phyloP scores from a whole-genome alignment of 768 basidiomycete genomes.

The Russula olivacea region DNA sequence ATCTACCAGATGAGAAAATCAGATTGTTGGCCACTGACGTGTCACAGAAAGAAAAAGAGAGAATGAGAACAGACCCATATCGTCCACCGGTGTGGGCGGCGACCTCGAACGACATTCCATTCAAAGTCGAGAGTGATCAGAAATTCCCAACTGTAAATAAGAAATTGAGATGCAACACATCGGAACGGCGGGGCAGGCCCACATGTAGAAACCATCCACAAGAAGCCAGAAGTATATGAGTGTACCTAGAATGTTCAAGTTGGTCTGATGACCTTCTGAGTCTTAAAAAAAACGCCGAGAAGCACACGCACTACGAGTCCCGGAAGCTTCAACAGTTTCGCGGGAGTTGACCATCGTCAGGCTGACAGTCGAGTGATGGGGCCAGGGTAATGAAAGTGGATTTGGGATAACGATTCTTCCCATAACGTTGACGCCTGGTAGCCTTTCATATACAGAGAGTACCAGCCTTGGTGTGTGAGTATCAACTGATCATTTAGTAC shows the following conservation, averaged over 20 bases:
- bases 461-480: not conserved
- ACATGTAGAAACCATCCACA: not conserved
- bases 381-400: no score
- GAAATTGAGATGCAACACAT: not conserved
- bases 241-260: not conserved
- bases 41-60: not conserved
- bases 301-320: not conserved
- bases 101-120: not conserved
- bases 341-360: no score
- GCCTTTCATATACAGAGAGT: not conserved
- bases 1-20: not conserved
- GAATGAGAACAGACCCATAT: slow-evolving; percentile 9
- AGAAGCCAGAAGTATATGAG: not conserved
- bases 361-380: no score
- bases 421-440: not conserved
- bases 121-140: not conserved
- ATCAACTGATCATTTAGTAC: no score
- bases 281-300: no score
- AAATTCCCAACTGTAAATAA: slow-evolving; percentile 1
- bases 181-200: not conserved
- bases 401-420: not conserved
- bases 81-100: slow-evolving; percentile 2
- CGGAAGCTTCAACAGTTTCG: no score
- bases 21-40: not conserved
- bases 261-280: no score